Percentiles rank a stretch among this genome's conserved stretches.
These are phyloP conservation scores for Plectosphaerella plurivora DNA, from an alignment of 2,329 filamentous ascomycete species.

Conservation along the genomic window DNA sequence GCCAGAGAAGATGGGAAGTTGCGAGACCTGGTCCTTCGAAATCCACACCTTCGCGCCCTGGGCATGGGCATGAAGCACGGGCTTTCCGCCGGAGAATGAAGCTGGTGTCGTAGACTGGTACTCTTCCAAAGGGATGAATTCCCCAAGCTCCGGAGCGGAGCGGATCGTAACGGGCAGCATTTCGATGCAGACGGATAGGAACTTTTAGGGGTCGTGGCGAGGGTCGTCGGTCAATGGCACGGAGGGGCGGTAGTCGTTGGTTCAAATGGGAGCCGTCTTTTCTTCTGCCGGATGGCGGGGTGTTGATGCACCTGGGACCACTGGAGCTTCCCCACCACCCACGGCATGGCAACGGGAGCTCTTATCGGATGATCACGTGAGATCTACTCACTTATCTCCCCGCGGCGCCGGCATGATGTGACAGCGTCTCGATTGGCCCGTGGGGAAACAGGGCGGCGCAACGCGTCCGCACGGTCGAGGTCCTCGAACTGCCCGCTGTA, in stretches of 20 bases:
- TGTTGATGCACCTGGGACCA: constrained; percentile 7
- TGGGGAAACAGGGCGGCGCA: too few species aligned
- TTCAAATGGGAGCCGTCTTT: constrained; percentile 3
- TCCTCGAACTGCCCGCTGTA: too few species aligned
- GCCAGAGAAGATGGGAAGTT: constrained; percentile 48
- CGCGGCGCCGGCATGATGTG: too few species aligned
- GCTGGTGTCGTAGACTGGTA: constrained; percentile 69
- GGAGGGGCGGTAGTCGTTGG: neutral
- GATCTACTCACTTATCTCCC: too few species aligned
- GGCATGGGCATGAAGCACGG: constrained; percentile 64
- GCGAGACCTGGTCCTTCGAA: constrained; percentile 46
- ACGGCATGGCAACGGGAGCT: too few species aligned
- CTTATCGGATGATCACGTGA: too few species aligned
- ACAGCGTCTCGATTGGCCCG: too few species aligned
- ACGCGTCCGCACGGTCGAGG: too few species aligned
- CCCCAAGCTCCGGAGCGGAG: constrained; percentile 47
- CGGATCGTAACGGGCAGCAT: constrained; percentile 53
- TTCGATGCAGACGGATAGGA: constrained; percentile 6
- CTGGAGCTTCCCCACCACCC: too few species aligned
- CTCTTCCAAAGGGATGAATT: constrained; percentile 62
- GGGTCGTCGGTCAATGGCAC: constrained; percentile 1
- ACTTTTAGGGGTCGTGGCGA: constrained; percentile 7
- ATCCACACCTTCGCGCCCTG: constrained; percentile 53
- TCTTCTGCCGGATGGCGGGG: constrained; percentile 1
- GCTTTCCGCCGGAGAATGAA: constrained; percentile 67